Evolutionary conservation across 106 monocot genomes (phyloP), one percentile per base, ranked within the genome.

Genomic region (Agapanthus africanus): DNA sequence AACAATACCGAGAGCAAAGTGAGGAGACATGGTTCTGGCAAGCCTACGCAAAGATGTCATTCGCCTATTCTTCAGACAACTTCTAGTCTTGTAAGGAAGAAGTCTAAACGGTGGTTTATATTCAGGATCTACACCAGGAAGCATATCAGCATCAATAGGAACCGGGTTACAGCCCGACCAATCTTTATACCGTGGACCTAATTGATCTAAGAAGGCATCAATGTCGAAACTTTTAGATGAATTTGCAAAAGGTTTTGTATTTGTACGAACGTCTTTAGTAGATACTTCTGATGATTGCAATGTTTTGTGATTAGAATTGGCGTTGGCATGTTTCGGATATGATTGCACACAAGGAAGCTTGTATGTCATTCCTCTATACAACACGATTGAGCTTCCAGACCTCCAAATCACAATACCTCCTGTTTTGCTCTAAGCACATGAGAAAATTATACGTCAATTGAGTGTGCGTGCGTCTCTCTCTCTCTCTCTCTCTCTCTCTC

Each of bases 321-420:
- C 33, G n/a, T 76, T 66, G 64, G 59, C 33, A 37, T 62, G 41
- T 72, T 67, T 76, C 44, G 79, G 40, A 76, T 81, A 88, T 67
- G 86, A 83, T 52, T 80, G 69, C 69, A 80, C 81, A 69, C 95
- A 88, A 67, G 81, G 76, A 77, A 97, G 83, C 31, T 81, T 52
- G 44, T 97, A 91, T 13, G 72, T 81, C 91, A 97, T 86, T 73
- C 95, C 95, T 66, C 88, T 77, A 50, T 86, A 97, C 34, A 97
- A 71, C 19, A 91, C 88, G 28, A 97, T 27, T 4, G 88, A 91
- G 54, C 86, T 91, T 68, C 91, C 95, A n/a, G 95, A 97, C 72
- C 95, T 97, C 95, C 95, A 97, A 70, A 97, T 97, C 59, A 91
- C 91, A 47, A 97, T 40, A 27, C 95, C 95, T 62, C 95, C 82